A percentile compares a stretch with the other conserved stretches of the same genome.
Conservation (phyloP, 2,329 filamentous ascomycete genomes). For the Pseudopithomyces maydicus region DNA sequence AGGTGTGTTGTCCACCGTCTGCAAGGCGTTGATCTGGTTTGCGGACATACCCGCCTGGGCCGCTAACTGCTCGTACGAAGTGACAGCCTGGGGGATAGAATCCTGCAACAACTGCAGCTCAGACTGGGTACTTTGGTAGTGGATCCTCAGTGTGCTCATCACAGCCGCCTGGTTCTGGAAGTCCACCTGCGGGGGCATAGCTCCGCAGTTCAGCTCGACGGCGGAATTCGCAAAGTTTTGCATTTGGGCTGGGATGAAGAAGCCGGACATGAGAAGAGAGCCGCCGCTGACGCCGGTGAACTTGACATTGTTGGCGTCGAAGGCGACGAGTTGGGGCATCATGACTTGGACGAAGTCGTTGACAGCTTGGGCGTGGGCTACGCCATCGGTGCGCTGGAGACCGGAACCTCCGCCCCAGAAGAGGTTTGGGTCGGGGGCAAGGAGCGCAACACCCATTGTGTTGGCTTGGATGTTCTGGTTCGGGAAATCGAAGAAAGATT, state of each 20-base stretch:
- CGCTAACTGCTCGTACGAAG: slow-evolving; percentile 58
- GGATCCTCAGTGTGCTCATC: slow-evolving; percentile 55
- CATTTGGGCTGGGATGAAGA: slow-evolving; percentile 64
- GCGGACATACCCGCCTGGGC: slow-evolving; percentile 50
- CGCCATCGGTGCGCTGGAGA: slow-evolving; percentile 60
- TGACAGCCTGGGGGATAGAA: slow-evolving; percentile 57
- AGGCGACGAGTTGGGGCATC: slow-evolving; percentile 59
- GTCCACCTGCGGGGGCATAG: slow-evolving; percentile 57
- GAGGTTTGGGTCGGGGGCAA: slow-evolving; percentile 59
- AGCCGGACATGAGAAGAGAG: slow-evolving; percentile 59
- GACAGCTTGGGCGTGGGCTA: slow-evolving; percentile 61
- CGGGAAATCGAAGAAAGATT: slow-evolving; percentile 64
- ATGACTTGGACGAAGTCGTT: slow-evolving; percentile 57
- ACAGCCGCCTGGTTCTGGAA: slow-evolving; percentile 53
- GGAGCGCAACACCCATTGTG: slow-evolving; percentile 59
- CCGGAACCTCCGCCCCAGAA: slow-evolving; percentile 64
- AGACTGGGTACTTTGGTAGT: slow-evolving; percentile 61
- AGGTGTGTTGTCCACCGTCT: slow-evolving; percentile 63
- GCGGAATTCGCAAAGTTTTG: slow-evolving; percentile 56
- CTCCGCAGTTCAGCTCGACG: slow-evolving; percentile 63
- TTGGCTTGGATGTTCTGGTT: slow-evolving; percentile 59
- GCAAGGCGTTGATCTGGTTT: slow-evolving; percentile 55
- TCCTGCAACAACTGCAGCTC: slow-evolving; percentile 58
- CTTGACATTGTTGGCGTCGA: slow-evolving; percentile 58
- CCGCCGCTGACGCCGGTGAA: slow-evolving; percentile 65